Evolutionary conservation across 1,139 yeast species (phyloP).

Genomic region (Hansenula sp.): DNA sequence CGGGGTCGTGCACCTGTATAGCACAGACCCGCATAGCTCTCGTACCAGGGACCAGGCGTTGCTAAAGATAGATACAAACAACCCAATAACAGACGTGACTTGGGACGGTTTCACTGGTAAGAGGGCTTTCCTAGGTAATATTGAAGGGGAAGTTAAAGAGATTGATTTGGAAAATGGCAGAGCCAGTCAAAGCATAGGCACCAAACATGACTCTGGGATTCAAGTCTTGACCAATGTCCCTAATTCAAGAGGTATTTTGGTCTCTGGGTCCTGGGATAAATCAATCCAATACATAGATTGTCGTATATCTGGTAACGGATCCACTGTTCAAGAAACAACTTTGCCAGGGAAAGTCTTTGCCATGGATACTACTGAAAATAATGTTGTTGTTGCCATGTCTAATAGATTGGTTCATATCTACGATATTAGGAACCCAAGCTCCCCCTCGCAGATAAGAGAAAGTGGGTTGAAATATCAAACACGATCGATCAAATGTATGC

Average conservation of each 20-base stretch:
- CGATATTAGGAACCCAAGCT: constrained; percentile 44
- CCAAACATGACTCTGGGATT: constrained; percentile 14
- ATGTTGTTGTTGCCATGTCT: constrained; percentile 55
- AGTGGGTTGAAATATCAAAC: constrained; percentile 76
- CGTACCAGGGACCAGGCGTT: not conserved
- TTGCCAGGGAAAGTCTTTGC: constrained; percentile 58
- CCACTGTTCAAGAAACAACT: constrained; percentile 11
- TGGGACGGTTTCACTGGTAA: constrained; percentile 16
- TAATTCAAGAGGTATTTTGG: constrained; percentile 7
- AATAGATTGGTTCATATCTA: constrained; percentile 52
- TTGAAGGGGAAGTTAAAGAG: constrained; percentile 39
- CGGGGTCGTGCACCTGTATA: constrained; percentile 35
- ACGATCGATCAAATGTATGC: constrained; percentile 54
- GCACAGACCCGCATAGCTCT: constrained; percentile 9
- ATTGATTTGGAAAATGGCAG: constrained; percentile 40
- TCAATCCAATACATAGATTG: constrained; percentile 37
- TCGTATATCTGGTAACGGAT: constrained; percentile 17
- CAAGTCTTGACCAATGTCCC: constrained; percentile 14
- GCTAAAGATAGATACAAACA: constrained; percentile 2
- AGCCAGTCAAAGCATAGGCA: constrained; percentile 2
- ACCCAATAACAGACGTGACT: constrained; percentile 17
- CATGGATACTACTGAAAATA: constrained; percentile 51
- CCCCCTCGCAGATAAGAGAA: constrained; percentile 53
- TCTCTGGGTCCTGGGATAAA: constrained; percentile 57
- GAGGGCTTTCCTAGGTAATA: constrained; percentile 33